Base-by-base conservation (phyloP, 257 asterid genomes). In the Jasminum sambac region DNA sequence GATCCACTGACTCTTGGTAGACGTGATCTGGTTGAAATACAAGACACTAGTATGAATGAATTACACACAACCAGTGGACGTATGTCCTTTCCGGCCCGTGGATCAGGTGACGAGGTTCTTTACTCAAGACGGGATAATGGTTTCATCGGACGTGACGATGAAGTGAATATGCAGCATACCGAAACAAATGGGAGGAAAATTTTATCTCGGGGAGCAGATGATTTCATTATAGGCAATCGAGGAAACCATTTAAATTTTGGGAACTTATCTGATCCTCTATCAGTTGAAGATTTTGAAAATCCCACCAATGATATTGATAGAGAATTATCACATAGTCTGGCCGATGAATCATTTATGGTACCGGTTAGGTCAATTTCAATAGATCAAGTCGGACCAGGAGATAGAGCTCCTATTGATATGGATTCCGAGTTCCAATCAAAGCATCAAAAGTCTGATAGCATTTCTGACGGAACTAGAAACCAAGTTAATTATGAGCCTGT, bases 321-420 rank as follows among this genome's bases (percentile, higher is more conserved):
- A 72, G 87, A 75, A 70, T 79, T 76, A 39, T 85, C 88, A 37
- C 71, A 58, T 74, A 84, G 84, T 77, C 80, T 84, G 80, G 55
- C 72, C 52, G 99, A 95, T 83, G 98, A 89, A 77, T 78, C 93
- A 64, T 89, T 89, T 79, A 70, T 95, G 36, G 85, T 85, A 59
- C 94, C 97, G 19, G 83, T 84, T 74, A 86, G 98, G 90, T 91
- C 97, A 70, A 81, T 82, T 81, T 83, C 90, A 64, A 42, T 84
- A 66, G 86, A 80, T 76, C 87, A 77, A 67, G 85, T 73, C 77
- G 89, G 79, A 78, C 70, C 79, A 71, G 83, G 81, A 43, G 76
- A 82, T 64, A 84, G 91, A 82, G 74, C 83, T 79, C 78, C 83
- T 66, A 79, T 89, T 82, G 80, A 89, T 80, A 77, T 91, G 78